These are phyloP conservation scores for Nakazawaea ernobii DNA, from an alignment of 805 yeast species.

Conservation along the genomic window DNA sequence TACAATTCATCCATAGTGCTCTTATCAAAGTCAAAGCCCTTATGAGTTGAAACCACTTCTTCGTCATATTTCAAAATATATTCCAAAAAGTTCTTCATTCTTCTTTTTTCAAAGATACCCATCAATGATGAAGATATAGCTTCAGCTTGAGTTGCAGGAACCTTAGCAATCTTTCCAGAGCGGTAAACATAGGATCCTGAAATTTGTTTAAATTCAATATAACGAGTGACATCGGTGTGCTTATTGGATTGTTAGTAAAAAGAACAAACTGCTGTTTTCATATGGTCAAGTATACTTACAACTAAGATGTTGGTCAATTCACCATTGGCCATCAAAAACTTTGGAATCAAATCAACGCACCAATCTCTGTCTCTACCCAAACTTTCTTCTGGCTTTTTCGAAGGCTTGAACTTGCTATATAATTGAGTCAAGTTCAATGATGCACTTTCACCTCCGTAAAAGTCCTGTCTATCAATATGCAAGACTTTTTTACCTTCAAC, in stretches of 20 bases:
- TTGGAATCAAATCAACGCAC: constrained; percentile 96
- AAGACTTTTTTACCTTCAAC: constrained; percentile 98
- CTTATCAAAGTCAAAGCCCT: constrained; percentile 77
- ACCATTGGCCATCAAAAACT: constrained; percentile 95
- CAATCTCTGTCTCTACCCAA: constrained; percentile 94
- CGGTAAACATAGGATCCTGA: constrained; percentile 94
- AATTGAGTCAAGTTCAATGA: constrained; percentile 69
- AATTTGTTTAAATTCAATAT: constrained; percentile 93
- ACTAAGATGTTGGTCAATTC: constrained; percentile 92
- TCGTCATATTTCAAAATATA: constrained; percentile 80
- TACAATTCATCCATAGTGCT: constrained; percentile 91
- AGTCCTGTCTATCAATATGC: constrained; percentile 94
- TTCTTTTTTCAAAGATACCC: constrained; percentile 94
- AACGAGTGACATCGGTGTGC: constrained; percentile 93
- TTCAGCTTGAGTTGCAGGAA: constrained; percentile 87
- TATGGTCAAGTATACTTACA: not conserved
- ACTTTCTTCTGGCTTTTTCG: constrained; percentile 59
- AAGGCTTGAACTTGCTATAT: constrained; percentile 83
- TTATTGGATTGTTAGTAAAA: not conserved
- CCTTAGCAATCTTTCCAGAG: constrained; percentile 87
- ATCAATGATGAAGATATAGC: constrained; percentile 87
- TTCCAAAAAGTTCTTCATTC: constrained; percentile 89
- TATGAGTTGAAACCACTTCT: constrained; percentile 73
- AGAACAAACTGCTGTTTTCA: not conserved
- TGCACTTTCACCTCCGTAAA: constrained; percentile 92